Conservation (phyloP, 2,329 filamentous ascomycete species). For the Colletotrichum nymphaeae region DNA sequence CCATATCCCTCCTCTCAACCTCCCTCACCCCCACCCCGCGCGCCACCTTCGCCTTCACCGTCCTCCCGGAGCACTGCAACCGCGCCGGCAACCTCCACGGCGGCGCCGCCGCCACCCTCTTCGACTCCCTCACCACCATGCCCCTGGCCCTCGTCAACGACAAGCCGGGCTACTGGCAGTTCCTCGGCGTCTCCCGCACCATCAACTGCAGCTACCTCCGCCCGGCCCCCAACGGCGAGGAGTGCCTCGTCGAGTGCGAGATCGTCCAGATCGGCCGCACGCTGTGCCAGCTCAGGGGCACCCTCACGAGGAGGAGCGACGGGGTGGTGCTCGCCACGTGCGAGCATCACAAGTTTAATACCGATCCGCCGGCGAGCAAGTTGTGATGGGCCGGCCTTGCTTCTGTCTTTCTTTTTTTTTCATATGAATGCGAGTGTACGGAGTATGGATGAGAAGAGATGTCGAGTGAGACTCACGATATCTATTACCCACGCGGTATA, state of each 20-base stretch:
- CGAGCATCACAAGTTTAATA: constrained; percentile 74
- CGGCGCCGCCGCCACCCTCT: constrained; percentile 73
- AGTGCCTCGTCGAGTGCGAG: constrained; percentile 66
- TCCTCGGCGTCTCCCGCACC: constrained; percentile 73
- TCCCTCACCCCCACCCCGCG: constrained; percentile 49
- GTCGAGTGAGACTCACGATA: not conserved
- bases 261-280: constrained; percentile 67
- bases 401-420: not conserved
- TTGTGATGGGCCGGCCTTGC: constrained; percentile 21
- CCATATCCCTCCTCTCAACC: constrained; percentile 53
- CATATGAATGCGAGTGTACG: not conserved
- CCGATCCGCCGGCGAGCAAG: constrained; percentile 56
- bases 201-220: constrained; percentile 76
- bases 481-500: not conserved
- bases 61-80: constrained; percentile 65
- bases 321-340: constrained; percentile 66
- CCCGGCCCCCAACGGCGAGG: constrained; percentile 64
- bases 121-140: constrained; percentile 74
- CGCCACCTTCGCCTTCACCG: constrained; percentile 59
- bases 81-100: constrained; percentile 67
- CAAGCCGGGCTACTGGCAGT: constrained; percentile 69
- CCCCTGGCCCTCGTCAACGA: constrained; percentile 65
- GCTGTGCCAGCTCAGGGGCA: constrained; percentile 63
- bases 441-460: not conserved
- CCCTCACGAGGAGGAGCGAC: constrained; percentile 64